These are phyloP conservation scores for Podaxis sp. DNA, from an alignment of 768 basidiomycete genomes.

Conservation along the genomic window DNA sequence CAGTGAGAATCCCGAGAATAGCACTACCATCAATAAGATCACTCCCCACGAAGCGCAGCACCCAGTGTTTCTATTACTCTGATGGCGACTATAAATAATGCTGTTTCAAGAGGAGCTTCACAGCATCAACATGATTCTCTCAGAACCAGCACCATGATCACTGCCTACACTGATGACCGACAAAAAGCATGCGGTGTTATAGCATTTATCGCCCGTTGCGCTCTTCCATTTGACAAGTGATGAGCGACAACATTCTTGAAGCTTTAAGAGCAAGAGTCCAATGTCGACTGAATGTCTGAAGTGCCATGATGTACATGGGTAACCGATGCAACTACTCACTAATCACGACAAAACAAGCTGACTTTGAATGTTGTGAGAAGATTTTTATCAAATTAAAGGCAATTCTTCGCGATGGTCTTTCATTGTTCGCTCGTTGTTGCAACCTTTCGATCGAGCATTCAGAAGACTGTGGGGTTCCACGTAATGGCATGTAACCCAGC, in stretches of 20 bases:
- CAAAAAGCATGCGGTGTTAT: not conserved
- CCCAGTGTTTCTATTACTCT: not conserved
- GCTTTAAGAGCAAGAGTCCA: not conserved
- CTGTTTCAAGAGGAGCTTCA: not conserved
- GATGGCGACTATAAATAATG: not conserved
- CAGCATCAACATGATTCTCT: not conserved
- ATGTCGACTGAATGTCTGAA: not conserved
- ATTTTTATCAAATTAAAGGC: not conserved
- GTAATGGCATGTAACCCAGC: not conserved
- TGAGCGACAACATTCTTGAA: not conserved
- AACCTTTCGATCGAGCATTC: not conserved
- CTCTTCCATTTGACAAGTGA: not conserved
- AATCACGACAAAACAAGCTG: not conserved
- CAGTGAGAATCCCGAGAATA: not conserved
- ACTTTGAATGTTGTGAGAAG: not conserved
- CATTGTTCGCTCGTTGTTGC: not conserved
- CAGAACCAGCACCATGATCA: not conserved
- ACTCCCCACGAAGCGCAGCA: not conserved
- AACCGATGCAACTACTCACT: too few relatives aligned
- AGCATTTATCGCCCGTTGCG: too few relatives aligned
- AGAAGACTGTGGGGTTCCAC: not conserved
- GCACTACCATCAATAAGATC: not conserved
- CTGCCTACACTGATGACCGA: not conserved
- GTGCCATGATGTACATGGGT: too few relatives aligned
- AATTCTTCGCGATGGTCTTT: not conserved